Evolutionary conservation across 257 asterid genomes (phyloP), one percentile per base, ranked within the genome.

Genomic region (Solanum acaule): DNA sequence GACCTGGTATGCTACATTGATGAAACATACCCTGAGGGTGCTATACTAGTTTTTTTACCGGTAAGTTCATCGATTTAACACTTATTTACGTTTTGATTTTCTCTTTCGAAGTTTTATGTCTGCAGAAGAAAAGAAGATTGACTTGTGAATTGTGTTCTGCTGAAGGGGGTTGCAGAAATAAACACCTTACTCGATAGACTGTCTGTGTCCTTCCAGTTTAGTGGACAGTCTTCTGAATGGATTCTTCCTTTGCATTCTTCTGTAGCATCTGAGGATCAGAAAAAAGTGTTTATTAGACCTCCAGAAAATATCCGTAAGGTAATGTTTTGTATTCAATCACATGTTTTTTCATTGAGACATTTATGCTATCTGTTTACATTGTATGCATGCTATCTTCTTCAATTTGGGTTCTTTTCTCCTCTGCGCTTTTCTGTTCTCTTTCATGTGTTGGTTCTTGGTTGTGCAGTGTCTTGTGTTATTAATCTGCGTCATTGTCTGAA

Each of bases 181-280:
- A 91, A 95, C 90, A 78, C 90, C 94, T 89, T 97, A 84, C 93
- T 90, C 14, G 99, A 97, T 89, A 95, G 92, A 91, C 96, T 97
- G 82, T 88, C 95, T 73, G 98, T 94, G 56, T 92, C 93, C 86
- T 94, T 91, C 90, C 98, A 92, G 88, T 97, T 96, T 91, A 95
- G 98, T 73, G 98, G 98, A 78, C 89, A 83, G 23, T 92, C 96
- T 90, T 97, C 98, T 88, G 98, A 96, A 67, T 97, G 99, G 98
- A 93, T 97, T 91, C 96, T 97, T 89, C 98, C 99, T 59, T 89
- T 97, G 86, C 98, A 97, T 93, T 97, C 99, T 91, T 96, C 99
- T 73, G 91, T 97, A 84, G 95, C 98, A 90, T 94, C 98, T 52
- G 98, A 94, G 91, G 98, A 97, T 93, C 99, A 97, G 88, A 94